These are phyloP conservation scores for Melastoma malabathricum DNA, from an alignment of 345 rosid species.

Conservation along the genomic window DNA sequence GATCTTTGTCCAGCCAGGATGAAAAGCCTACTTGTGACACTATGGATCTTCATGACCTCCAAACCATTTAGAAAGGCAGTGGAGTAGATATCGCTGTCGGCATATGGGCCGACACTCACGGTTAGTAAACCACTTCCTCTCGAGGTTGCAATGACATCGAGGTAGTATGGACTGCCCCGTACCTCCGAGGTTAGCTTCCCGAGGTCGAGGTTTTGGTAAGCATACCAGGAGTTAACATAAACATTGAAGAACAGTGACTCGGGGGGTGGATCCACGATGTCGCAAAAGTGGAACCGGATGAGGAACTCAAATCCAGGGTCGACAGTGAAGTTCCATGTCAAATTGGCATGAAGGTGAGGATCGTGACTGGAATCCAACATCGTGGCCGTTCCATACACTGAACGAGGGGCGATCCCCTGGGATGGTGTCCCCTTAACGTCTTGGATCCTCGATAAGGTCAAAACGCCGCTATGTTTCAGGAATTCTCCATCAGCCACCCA, in stretches of 20 bases:
- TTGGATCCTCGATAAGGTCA: slow-evolving; percentile 15
- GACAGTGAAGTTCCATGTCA: slow-evolving; percentile 61
- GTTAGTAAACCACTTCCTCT: slow-evolving; percentile 13
- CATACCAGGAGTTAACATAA: slow-evolving; percentile 40
- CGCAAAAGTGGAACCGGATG: slow-evolving; percentile 70
- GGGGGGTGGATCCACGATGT: slow-evolving; percentile 18
- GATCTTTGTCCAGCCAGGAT: background rate
- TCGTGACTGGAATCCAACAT: slow-evolving; percentile 13
- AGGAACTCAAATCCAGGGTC: slow-evolving; percentile 59
- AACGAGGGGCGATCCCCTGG: slow-evolving; percentile 38
- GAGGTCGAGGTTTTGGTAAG: slow-evolving; percentile 34
- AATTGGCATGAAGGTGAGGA: slow-evolving; percentile 26
- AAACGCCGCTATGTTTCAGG: slow-evolving; percentile 16
- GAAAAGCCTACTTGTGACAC: background rate
- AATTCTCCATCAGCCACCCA: slow-evolving; percentile 57
- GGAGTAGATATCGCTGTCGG: slow-evolving; percentile 5
- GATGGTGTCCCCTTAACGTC: slow-evolving; percentile 30
- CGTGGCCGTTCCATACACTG: slow-evolving; percentile 74
- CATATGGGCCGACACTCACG: slow-evolving; percentile 54
- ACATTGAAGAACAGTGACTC: slow-evolving; percentile 24
- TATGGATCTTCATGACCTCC: slow-evolving; percentile 12
- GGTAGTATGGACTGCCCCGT: slow-evolving; percentile 40
- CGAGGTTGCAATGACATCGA: slow-evolving; percentile 40
- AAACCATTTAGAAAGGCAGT: slow-evolving; percentile 12
- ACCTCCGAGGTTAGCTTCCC: slow-evolving; percentile 11